Percentiles rank a stretch among this genome's conserved stretches.
These are phyloP conservation scores for Paramyrothecium sp. DNA, from an alignment of 2,329 filamentous ascomycete species.

Conservation along the genomic window DNA sequence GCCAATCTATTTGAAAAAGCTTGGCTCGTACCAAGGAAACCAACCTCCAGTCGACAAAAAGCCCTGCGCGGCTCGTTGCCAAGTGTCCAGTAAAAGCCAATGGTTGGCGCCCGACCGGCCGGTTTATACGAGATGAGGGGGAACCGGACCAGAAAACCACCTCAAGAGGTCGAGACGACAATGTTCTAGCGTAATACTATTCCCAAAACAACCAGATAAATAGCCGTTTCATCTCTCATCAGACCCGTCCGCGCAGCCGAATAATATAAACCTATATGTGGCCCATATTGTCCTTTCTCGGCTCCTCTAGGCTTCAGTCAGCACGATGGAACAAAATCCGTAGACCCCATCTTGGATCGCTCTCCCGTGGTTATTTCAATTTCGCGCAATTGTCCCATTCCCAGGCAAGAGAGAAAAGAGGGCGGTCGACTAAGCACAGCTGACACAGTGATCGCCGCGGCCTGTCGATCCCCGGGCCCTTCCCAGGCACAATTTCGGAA, in stretches of 20 bases:
- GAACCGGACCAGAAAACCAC: too few species aligned
- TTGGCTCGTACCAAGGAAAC: neutral
- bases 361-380: too few species aligned
- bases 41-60: neutral
- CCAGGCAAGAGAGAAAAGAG: neutral
- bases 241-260: neutral
- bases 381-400: neutral
- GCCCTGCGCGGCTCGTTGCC: neutral
- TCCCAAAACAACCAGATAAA: neutral
- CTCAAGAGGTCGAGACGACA: too few species aligned
- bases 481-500: neutral
- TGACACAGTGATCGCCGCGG: neutral
- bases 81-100: neutral
- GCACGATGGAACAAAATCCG: too few species aligned
- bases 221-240: neutral
- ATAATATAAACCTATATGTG: too few species aligned
- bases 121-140: neutral
- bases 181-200: neutral
- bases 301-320: too few species aligned
- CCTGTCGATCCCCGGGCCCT: constrained; percentile 1
- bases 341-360: too few species aligned
- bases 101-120: neutral
- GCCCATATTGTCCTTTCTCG: too few species aligned
- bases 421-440: neutral
- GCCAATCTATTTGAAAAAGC: neutral